Evolutionary conservation across 257 asterid species (phyloP), one percentile per base, ranked within the genome.

Genomic region (Solanum habrochaites): DNA sequence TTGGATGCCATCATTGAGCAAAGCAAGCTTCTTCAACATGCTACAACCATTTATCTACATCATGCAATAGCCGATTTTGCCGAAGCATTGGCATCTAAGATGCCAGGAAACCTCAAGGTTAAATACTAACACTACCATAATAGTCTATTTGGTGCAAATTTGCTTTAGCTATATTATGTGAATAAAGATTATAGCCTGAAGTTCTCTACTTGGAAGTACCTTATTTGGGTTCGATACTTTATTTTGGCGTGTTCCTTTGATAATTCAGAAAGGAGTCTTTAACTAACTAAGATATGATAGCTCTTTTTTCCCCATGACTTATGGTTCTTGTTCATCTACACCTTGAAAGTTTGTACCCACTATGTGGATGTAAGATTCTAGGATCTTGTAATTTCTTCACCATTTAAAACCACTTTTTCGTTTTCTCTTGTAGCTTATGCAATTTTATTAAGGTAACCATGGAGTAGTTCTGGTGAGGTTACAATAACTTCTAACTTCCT

Each of bases 11-110:
- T 92, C 83, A 88, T 77, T 8, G 97, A 95, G 86, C 99, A 96
- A 86, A 95, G 93, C 95, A 94, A 93, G 92, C 98, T 96, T 94
- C 98, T 95, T 82, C 98, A 96, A 80, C 99, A 96, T 86, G 95
- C 99, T 29, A 94, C 99, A 85, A 95, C 99, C 58, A 94, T 96
- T 85, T 96, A 96, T 86, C 89, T 95, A n/a, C 98, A 96, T 91
- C 98, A 96, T 37, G 98, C 98, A 0, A 95, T 95, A 74, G 97
- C 89, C 66, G 98, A 96, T 93, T 96, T 94, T 88, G 98, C 98
- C 0, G 99, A 96, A 89, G 98, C 92, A 81, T 89, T 96, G 29
- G 98, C 98, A 64, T 89, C 98, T 87, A 96, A 96, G 90, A 96
- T 95, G 98, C 99, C 98, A 0, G 98, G 98, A 81, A 93, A 95